Evolutionary conservation across 441 rosid species (phyloP).

Genomic region (Erodium trifolium): DNA sequence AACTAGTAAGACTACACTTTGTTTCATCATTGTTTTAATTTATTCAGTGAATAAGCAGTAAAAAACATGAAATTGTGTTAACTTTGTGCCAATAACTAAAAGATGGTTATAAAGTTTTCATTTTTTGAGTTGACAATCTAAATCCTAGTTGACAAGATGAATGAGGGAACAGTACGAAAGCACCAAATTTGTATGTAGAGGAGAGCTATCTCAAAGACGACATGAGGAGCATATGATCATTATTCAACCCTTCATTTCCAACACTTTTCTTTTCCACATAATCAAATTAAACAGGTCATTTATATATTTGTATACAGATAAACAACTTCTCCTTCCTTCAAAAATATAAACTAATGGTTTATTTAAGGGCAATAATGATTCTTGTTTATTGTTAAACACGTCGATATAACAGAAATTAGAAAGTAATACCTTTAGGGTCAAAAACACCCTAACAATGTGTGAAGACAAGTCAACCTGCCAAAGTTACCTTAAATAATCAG

Average conservation of each 20-base stretch:
- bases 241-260: background rate
- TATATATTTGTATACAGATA: background rate
- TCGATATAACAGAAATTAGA: background rate
- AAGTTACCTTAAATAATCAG: conserved; percentile 7
- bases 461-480: conserved; percentile 87
- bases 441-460: conserved; percentile 69
- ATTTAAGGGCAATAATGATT: background rate
- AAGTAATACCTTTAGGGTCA: conserved; percentile 71
- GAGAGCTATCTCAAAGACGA: too few species aligned
- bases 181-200: background rate
- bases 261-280: background rate
- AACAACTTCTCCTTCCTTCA: background rate
- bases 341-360: background rate
- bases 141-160: too few species aligned
- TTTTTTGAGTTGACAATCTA: too few species aligned
- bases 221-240: too few species aligned
- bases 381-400: background rate
- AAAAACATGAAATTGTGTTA: too few species aligned
- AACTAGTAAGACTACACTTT: too few species aligned
- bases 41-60: too few species aligned
- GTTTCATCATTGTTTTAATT: too few species aligned
- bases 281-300: background rate
- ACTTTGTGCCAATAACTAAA: too few species aligned
- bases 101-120: too few species aligned
- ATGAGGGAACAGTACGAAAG: too few species aligned